Evolutionary conservation across 176 grass and related monocot species (phyloP).

Genomic region (Eragrostis curvula): DNA sequence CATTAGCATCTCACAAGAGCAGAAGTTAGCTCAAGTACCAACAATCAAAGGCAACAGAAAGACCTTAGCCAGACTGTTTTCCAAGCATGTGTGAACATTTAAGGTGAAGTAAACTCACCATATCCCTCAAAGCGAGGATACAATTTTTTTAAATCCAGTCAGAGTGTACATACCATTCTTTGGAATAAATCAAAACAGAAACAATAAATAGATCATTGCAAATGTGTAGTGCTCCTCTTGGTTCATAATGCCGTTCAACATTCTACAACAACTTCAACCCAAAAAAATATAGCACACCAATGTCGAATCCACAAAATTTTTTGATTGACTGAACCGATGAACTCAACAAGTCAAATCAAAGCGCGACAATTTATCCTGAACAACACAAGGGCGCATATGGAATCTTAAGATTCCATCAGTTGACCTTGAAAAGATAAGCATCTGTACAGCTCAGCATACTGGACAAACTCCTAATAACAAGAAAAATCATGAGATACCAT

Average conservation of each 20-base stretch:
- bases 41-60: constrained; percentile 3
- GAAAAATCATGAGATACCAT: constrained; percentile 25
- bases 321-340: constrained; percentile 29
- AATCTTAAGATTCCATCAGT: constrained; percentile 24
- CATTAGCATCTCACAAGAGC: constrained; percentile 36
- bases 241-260: constrained; percentile 24
- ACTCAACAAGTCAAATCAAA: constrained; percentile 5
- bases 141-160: constrained; percentile 3
- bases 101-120: constrained; percentile 32
- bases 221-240: constrained; percentile 32
- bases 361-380: constrained; percentile 19
- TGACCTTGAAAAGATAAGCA: constrained; percentile 32
- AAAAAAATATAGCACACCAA: constrained; percentile 4
- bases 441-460: constrained; percentile 19
- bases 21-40: constrained; percentile 23
- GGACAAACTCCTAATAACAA: constrained; percentile 25
- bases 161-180: constrained; percentile 49
- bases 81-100: not conserved
- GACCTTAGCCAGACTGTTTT: constrained; percentile 24
- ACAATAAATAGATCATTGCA: constrained; percentile 21
- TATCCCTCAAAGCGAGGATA: constrained; percentile 18
- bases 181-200: constrained; percentile 43
- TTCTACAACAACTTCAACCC: constrained; percentile 35
- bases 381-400: constrained; percentile 27
- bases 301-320: constrained; percentile 30